These are phyloP conservation scores for Parvularia atlantis DNA, from an alignment of 78 protist genomes.

Conservation along the genomic window DNA sequence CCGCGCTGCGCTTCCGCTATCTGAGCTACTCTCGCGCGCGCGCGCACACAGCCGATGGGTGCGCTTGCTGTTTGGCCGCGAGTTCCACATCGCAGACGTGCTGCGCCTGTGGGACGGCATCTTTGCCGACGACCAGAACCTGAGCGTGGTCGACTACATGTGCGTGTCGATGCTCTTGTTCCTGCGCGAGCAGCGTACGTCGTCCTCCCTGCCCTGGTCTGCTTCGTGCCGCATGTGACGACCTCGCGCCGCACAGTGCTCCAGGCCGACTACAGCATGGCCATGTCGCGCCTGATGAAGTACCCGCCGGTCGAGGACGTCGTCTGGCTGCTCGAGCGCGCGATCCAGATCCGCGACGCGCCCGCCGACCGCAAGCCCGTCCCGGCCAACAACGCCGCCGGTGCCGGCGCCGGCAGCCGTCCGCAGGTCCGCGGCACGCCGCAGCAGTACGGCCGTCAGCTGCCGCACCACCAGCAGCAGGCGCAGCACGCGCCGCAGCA, in stretches of 20 bases:
- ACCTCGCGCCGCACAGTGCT: not conserved
- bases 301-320: slow-evolving; percentile 30
- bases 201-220: not conserved
- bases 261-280: not conserved
- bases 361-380: too few relatives aligned
- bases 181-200: slow-evolving; percentile 1
- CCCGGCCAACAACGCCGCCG: too few relatives aligned
- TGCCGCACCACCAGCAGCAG: not conserved
- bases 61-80: slow-evolving; percentile 44
- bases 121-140: not conserved
- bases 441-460: not conserved
- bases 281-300: slow-evolving; percentile 16
- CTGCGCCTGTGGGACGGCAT: slow-evolving; percentile 33
- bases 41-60: slow-evolving; percentile 28
- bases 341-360: not conserved
- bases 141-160: slow-evolving; percentile 13
- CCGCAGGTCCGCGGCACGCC: not conserved
- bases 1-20: not conserved
- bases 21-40: not conserved
- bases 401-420: not conserved
- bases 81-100: slow-evolving; percentile 36
- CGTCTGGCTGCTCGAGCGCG: not conserved
- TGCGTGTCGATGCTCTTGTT: slow-evolving; percentile 18
- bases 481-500: not conserved
- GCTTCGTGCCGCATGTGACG: not conserved